Percentiles rank a stretch among this genome's conserved stretches.
These are phyloP conservation scores for Balamuthia mandrillaris DNA, from an alignment of 208 protist species.

Conservation along the genomic window DNA sequence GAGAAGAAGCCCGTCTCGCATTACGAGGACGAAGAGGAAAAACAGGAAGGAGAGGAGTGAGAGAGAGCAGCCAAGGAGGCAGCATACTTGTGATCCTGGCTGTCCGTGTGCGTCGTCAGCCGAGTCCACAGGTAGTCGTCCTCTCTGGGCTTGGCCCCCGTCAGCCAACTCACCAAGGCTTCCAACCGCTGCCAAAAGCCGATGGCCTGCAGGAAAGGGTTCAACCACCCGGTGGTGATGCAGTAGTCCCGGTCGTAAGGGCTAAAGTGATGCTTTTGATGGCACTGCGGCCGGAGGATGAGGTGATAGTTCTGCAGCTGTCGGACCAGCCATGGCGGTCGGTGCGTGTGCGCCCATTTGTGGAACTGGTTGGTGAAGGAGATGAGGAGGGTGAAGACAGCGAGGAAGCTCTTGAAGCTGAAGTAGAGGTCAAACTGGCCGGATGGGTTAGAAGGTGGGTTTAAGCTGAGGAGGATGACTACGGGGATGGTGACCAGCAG, in stretches of 20 bases:
- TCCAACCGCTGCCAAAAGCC: slow-evolving; percentile 83
- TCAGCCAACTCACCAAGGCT: slow-evolving; percentile 71
- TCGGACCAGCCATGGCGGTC: slow-evolving; percentile 70
- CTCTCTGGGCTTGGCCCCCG: too few species aligned
- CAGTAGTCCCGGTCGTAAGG: slow-evolving; percentile 84
- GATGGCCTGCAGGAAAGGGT: slow-evolving; percentile 76
- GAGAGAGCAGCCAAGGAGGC: too few species aligned
- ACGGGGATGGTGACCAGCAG: slow-evolving; percentile 78
- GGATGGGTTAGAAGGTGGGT: slow-evolving; percentile 46
- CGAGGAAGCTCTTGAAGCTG: slow-evolving; percentile 61
- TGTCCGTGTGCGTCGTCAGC: too few species aligned
- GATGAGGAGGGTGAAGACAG: slow-evolving; percentile 63
- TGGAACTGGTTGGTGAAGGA: slow-evolving; percentile 86
- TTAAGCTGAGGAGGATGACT: slow-evolving; percentile 66
- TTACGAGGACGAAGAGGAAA: too few species aligned
- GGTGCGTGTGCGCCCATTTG: slow-evolving; percentile 83
- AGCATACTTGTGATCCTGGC: too few species aligned
- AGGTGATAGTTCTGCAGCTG: slow-evolving; percentile 73
- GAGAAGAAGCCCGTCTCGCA: too few species aligned
- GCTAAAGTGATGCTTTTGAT: slow-evolving; percentile 83
- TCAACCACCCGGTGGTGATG: slow-evolving; percentile 88
- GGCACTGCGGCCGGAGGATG: slow-evolving; percentile 74
- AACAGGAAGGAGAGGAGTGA: too few species aligned
- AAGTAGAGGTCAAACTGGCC: slow-evolving; percentile 35
- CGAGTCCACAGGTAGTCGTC: too few species aligned